A percentile compares a stretch with the other conserved stretches of the same genome.
phyloP scores from a whole-genome alignment of 805 yeast species.

The Brettanomyces custersianus region DNA sequence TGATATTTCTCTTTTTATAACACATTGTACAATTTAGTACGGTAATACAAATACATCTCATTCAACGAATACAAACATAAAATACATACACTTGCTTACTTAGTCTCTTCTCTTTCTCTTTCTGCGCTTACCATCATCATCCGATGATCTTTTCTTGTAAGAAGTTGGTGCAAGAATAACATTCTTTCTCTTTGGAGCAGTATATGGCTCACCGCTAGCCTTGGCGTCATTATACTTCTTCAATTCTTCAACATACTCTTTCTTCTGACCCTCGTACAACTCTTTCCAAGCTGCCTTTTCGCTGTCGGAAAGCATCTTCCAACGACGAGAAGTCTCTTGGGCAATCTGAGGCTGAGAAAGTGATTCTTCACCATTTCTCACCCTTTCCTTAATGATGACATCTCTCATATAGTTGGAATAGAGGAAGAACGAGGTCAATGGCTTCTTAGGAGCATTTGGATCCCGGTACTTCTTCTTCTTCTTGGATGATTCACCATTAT shows the following conservation, averaged over 20 bases:
- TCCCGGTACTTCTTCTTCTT: conserved; percentile 49
- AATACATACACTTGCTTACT: too few relatives aligned
- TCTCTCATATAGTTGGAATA: conserved; percentile 71
- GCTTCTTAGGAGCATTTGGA: conserved; percentile 94
- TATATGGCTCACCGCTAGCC: conserved; percentile 20
- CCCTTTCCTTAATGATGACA: conserved; percentile 60
- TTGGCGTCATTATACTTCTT: conserved; percentile 22
- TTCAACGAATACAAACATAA: too few relatives aligned
- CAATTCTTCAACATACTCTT: conserved; percentile 23
- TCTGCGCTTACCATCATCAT: conserved; percentile 17
- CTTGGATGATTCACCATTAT: conserved; percentile 26
- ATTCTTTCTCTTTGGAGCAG: conserved; percentile 20
- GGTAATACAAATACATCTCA: too few relatives aligned
- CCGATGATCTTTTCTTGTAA: not conserved
- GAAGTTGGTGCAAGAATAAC: conserved; percentile 10
- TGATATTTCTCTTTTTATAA: too few relatives aligned
- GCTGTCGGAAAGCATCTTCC: conserved; percentile 64
- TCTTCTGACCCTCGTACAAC: conserved; percentile 39
- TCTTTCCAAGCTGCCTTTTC: conserved; percentile 70
- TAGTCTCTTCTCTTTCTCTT: conserved; percentile 39
- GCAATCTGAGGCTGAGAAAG: conserved; percentile 72
- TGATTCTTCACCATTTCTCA: conserved; percentile 47
- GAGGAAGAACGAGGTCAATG: conserved; percentile 77
- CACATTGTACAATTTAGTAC: too few relatives aligned
- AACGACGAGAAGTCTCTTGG: conserved; percentile 65